Base-by-base conservation (phyloP, 2,329 filamentous ascomycete genomes). In the Fusarium staphyleae region DNA sequence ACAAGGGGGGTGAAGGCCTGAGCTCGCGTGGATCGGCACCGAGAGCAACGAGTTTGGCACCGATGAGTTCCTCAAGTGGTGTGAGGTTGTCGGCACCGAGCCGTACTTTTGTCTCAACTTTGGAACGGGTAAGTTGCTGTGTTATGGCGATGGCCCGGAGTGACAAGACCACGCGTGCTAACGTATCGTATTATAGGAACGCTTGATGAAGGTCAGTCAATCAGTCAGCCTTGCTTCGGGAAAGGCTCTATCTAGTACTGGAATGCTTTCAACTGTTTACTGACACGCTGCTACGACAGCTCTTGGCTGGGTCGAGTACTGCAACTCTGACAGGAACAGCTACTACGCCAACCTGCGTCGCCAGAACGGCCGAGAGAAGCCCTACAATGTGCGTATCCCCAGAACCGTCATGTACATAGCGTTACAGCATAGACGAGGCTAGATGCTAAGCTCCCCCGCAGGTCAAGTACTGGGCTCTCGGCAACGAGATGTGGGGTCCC, bases 51-150 rank as follows among this genome's bases (percentile, higher is more conserved):
- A 87, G 57, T 93, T 95, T 67, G 90, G 90, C 51, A 95, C 90
- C 1, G 89, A 95, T 71, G 91, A 95, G 76, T 95, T 95, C 74
- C 84, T 95, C 81, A 81, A 87, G 63, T 93, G 89, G 89, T 91
- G 90, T 59, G 81, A 87, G 62, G 77, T 83, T 9, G 83, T 92
- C 7, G 84, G 84, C 18, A 88, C 89, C 0, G 88, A 93, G 76
- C 90, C 90, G 4, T 95, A 92, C 70, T 79, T 95, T 33, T 87
- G 85, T 57, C 77, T 95, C 51, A 95, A 95, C 76, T 87, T 95
- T 72, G 90, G 90, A 50, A 95, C 90, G 3, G 90, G 88, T 56
- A 22, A 60, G 65, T 52, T 9, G 33, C 3, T 12, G 5, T n/a
- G 12, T 12, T 30, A 12, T 30, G 3, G 12, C 13, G 19, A 30